Evolutionary conservation across 164 flowering plant genomes (phyloP).

Genomic region (Saururus chinensis): DNA sequence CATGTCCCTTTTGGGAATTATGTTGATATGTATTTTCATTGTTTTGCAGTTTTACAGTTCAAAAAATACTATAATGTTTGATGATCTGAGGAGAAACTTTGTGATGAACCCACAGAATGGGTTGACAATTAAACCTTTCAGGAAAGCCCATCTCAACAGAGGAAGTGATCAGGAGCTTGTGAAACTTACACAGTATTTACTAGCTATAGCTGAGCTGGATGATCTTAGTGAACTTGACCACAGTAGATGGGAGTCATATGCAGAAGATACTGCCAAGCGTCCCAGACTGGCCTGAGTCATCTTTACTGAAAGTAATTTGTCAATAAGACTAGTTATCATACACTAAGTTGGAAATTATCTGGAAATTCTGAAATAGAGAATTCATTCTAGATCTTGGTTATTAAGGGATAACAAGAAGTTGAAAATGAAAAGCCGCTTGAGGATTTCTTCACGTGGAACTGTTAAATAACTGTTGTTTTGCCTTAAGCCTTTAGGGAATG

Average conservation of each 20-base stretch:
- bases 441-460: no score
- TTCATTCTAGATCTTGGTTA: no score
- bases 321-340: not conserved
- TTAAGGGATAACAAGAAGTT: not conserved
- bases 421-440: not conserved
- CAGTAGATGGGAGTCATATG: constrained; percentile 51
- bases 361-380: no score
- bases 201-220: constrained; percentile 84
- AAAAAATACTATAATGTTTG: constrained; percentile 92
- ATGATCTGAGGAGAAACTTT: constrained; percentile 84
- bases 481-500: no score
- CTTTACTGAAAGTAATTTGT: no score
- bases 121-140: constrained; percentile 74
- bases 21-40: constrained; percentile 1
- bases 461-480: no score
- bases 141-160: constrained; percentile 74
- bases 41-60: constrained; percentile 63
- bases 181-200: constrained; percentile 82
- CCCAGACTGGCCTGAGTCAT: constrained; percentile 27
- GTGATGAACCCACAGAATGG: constrained; percentile 99
- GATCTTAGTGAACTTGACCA: constrained; percentile 75
- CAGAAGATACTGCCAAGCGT: constrained; percentile 53
- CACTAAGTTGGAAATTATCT: not conserved
- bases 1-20: not conserved
- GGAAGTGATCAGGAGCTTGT: constrained; percentile 74